These are phyloP conservation scores for Houttuynia cordata DNA, from an alignment of 164 flowering plant species.

Conservation along the genomic window DNA sequence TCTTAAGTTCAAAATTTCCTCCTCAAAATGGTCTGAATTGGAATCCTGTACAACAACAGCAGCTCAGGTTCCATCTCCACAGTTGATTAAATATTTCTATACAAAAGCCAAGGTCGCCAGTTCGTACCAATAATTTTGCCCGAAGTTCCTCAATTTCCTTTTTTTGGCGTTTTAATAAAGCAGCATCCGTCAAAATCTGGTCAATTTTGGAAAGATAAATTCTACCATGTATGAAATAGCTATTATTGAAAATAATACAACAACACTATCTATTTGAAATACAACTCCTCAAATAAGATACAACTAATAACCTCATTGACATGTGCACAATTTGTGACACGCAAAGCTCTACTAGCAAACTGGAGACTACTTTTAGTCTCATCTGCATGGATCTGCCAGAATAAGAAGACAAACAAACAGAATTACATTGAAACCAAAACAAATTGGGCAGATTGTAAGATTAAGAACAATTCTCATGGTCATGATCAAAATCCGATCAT, in stretches of 20 bases:
- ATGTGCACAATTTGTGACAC: conserved; percentile 84
- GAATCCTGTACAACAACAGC: conserved; percentile 40
- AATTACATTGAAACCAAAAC: too few species aligned
- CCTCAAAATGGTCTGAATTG: conserved; percentile 77
- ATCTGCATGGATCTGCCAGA: conserved; percentile 77
- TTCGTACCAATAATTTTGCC: conserved; percentile 70
- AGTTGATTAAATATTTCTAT: background rate
- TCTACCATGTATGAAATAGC: background rate
- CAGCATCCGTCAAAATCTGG: conserved; percentile 97
- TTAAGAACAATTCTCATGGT: background rate
- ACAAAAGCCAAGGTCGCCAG: background rate
- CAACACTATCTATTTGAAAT: background rate
- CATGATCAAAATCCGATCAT: background rate
- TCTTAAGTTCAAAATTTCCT: conserved; percentile 75
- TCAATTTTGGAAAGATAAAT: background rate
- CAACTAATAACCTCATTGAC: conserved; percentile 80
- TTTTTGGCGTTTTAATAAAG: conserved; percentile 91
- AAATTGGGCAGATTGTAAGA: background rate
- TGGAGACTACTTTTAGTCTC: conserved; percentile 98
- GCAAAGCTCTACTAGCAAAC: conserved; percentile 94
- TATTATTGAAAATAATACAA: too few species aligned
- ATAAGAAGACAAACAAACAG: background rate
- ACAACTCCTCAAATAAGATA: background rate
- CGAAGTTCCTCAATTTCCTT: conserved; percentile 96
- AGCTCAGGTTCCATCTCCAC: background rate